Evolutionary conservation across 768 basidiomycete species (phyloP).

Genomic region (Imleria badia): DNA sequence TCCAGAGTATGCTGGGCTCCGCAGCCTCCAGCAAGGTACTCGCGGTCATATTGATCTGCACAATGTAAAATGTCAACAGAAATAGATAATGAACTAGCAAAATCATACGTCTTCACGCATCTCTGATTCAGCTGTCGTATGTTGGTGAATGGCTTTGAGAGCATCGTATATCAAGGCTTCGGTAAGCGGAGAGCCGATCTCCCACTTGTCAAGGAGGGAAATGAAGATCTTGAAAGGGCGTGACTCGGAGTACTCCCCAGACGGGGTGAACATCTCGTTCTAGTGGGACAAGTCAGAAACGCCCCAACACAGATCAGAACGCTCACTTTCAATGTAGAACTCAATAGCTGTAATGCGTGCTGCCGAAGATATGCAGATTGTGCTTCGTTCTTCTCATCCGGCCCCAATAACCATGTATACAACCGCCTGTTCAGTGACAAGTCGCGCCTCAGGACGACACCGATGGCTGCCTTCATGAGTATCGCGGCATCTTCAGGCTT

Average conservation of each 20-base stretch:
- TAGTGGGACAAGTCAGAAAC: constrained; percentile 31
- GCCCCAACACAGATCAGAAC: constrained; percentile 1
- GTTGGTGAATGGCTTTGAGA: constrained; percentile 65
- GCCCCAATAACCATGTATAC: constrained; percentile 90
- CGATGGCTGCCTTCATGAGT: constrained; percentile 81
- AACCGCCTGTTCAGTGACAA: constrained; percentile 89
- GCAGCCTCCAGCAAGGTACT: constrained; percentile 89
- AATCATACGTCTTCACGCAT: constrained; percentile 58
- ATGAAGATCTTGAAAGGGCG: constrained; percentile 96
- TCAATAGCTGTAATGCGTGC: constrained; percentile 72
- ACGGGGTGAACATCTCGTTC: constrained; percentile 76
- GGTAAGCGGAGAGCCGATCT: constrained; percentile 82
- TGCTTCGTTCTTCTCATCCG: constrained; percentile 71
- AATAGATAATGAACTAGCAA: background rate
- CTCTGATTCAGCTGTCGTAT: constrained; percentile 53
- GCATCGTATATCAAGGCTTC: constrained; percentile 78
- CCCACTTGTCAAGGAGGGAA: constrained; percentile 95
- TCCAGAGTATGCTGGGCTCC: constrained; percentile 89
- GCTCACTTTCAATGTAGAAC: constrained; percentile 63
- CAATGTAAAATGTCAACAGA: background rate
- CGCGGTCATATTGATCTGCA: constrained; percentile 75
- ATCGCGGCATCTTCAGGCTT: constrained; percentile 73
- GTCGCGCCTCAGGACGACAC: constrained; percentile 90
- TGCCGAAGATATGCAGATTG: constrained; percentile 71
- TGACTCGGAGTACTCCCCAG: constrained; percentile 71